Conservation (phyloP, 257 asterid species). For the Salvia hispanica region DNA sequence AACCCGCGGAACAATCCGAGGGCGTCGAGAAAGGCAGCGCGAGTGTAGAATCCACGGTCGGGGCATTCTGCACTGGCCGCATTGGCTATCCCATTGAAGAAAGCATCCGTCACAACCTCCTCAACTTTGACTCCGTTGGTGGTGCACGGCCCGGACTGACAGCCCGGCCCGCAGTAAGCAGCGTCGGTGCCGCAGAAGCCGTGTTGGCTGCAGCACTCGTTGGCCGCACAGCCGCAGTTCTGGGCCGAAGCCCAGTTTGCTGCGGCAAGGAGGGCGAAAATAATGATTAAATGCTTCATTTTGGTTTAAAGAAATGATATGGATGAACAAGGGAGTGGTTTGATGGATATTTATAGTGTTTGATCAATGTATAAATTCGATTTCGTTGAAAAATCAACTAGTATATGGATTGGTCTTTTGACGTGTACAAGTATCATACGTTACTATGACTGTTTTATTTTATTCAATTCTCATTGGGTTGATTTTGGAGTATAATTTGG, state of each 20-base stretch:
- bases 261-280: constrained; percentile 26
- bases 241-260: constrained; percentile 29
- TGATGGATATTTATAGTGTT: background rate
- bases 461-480: background rate
- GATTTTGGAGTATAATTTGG: background rate
- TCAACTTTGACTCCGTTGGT: constrained; percentile 29
- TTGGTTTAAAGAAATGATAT: background rate
- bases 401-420: background rate
- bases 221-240: constrained; percentile 32
- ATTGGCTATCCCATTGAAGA: constrained; percentile 41
- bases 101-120: constrained; percentile 34
- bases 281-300: background rate
- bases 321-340: background rate
- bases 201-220: constrained; percentile 35
- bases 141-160: constrained; percentile 46
- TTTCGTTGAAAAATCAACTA: constrained; percentile 1
- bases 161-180: constrained; percentile 47
- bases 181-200: constrained; percentile 34
- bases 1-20: constrained; percentile 36
- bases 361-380: background rate
- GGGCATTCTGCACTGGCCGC: constrained; percentile 39
- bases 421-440: background rate
- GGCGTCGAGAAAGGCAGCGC: constrained; percentile 46
- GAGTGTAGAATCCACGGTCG: constrained; percentile 46
- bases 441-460: background rate